Evolutionary conservation across 345 rosid genomes (phyloP), one percentile per base, ranked within the genome.

Genomic region (Gossypioides kirkii): DNA sequence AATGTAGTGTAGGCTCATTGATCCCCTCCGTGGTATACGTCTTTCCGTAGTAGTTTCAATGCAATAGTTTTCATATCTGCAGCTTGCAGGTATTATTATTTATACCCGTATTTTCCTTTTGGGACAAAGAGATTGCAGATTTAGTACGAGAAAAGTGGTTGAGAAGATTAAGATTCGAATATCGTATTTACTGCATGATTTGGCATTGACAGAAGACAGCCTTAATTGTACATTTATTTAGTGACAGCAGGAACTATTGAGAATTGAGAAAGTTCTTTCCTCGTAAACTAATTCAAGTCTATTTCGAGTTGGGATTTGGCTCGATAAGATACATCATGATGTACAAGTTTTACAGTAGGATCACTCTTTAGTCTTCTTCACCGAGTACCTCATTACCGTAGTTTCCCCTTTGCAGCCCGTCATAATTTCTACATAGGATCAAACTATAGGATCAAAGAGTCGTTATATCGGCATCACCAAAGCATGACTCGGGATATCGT

Each of bases 311-410:
- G 43, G 18, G 45, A 61, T 58, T 54, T 25, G 22, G 23, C 26
- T 75, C 47, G 16, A 64, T n/a, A 23, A 47, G 53, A 49, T 10
- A 18, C 53, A 16, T 49, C 53, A 16, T 49, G 1, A 47, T 47
- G 6, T 49, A 49, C 53, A 49, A 18, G 14, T 14, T 3, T 49
- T 49, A 49, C 53, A 49, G 53, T 45, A 45, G 16, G 10, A 45
- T 11, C 49, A 11, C 3, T 76, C 23, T 85, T 83, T 2, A 32
- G 38, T 77, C 86, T 45, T 77, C 85, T 49, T 82, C 93, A 49
- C 90, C 86, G 77, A 76, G 3, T 63, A 86, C 89, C 20, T 87
- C 91, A 5, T 86, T 92, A 3, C 85, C 82, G 1, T 77, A 82
- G 9, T 76, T 55, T 12, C 80, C 91, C 64, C 84, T 89, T 13